Percentiles rank a stretch among this genome's conserved stretches.
These are phyloP conservation scores for Pseudocercospora cruenta DNA, from an alignment of 2,329 filamentous ascomycete species.

Conservation along the genomic window DNA sequence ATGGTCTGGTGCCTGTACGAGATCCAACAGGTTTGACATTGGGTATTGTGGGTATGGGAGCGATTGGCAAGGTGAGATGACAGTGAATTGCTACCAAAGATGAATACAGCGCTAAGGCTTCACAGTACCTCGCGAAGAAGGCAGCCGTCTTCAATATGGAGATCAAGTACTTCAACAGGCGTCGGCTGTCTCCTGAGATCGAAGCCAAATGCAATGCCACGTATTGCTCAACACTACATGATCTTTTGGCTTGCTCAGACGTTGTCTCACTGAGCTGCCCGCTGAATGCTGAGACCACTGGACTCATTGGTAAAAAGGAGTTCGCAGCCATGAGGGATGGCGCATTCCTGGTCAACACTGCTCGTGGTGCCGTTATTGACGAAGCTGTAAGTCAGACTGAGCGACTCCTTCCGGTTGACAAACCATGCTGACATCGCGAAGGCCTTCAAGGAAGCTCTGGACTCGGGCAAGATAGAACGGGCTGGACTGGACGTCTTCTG, in stretches of 20 bases:
- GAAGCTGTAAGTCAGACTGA: constrained; percentile 35
- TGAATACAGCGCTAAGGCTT: background rate
- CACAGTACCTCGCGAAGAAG: constrained; percentile 58
- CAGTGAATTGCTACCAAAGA: background rate
- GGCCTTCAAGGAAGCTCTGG: constrained; percentile 52
- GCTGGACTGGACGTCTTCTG: constrained; percentile 56
- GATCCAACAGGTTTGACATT: constrained; percentile 66
- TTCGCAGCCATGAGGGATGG: constrained; percentile 55
- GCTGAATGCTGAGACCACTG: constrained; percentile 45
- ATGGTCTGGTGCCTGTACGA: constrained; percentile 43
- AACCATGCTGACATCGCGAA: constrained; percentile 9
- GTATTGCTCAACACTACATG: constrained; percentile 54
- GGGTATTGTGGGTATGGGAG: constrained; percentile 70
- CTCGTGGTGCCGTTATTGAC: constrained; percentile 55
- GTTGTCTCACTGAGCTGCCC: constrained; percentile 55
- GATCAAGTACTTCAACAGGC: constrained; percentile 64
- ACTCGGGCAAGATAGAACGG: constrained; percentile 50
- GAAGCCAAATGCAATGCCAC: constrained; percentile 55
- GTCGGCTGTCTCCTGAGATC: constrained; percentile 49
- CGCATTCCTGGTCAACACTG: constrained; percentile 55
- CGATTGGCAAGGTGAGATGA: constrained; percentile 44
- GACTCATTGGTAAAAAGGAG: constrained; percentile 46
- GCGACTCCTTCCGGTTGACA: no score
- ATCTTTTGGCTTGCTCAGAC: constrained; percentile 48
- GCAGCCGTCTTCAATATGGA: constrained; percentile 67